Base-by-base conservation (phyloP, 192 early-diverging fungal genomes). In the Thamnidium elegans region DNA sequence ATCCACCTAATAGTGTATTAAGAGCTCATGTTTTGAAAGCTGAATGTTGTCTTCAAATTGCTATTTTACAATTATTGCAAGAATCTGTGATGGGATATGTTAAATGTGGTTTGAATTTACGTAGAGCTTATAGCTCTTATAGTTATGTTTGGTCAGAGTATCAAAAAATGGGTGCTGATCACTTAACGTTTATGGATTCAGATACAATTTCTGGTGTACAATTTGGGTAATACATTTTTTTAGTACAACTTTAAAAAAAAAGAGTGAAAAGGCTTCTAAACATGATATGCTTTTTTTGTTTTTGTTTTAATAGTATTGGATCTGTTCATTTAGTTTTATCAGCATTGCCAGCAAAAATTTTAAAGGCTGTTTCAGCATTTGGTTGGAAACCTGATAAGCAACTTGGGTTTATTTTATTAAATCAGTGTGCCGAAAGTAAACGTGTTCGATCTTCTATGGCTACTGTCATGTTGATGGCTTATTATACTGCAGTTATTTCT, bases 101-200 rank as follows among this genome's bases (percentile, higher is more conserved):
- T 7, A 81, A 80, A 44, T 78, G 76, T 26, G 82, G 78, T 8
- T 48, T 84, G 34, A 84, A 81, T 55, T 50, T 83, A 21, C 69
- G 79, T n/a, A 71, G 78, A 69, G 73, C 73, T 6, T 84, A 84
- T 63, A 80, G 73, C 26, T 80, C 73, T 1, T 84, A 84, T 62
- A 72, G 73, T 62, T 63, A 60, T 45, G 78, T 81, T 0, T 84
- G 79, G 79, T 34, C 71, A 20, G 79, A 84, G 50, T 66, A 78
- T 44, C 75, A 81, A 44, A 62, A 70, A 19, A 81, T 79, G 80
- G 80, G 78, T 6, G 61, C 75, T 11, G 69, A 72, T 4, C 62
- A 68, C 43, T 43, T 64, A 4, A 65, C 60, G 1, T 65, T 72
- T 11, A 66, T 84, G n/a, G 82, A 84, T 39, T 62, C 76, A 26